These are phyloP conservation scores for Ustilago loliicola DNA, from an alignment of 1,284 basidiomycete genomes.

Conservation along the genomic window DNA sequence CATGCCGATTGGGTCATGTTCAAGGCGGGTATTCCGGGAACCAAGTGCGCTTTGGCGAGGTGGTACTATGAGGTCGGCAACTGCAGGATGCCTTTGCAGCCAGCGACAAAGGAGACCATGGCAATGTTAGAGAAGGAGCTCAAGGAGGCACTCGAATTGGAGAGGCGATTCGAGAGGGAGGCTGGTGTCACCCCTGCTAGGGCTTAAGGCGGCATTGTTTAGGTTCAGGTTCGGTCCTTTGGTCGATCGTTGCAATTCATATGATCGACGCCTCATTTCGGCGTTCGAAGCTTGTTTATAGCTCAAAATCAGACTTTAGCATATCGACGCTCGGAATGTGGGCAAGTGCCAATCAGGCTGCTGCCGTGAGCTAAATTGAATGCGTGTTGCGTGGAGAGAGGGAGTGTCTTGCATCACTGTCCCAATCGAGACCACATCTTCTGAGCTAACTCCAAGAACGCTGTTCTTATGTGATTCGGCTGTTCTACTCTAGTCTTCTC, in stretches of 20 bases:
- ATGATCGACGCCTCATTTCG: not conserved
- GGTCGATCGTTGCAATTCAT: not conserved
- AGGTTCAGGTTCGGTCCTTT: not conserved
- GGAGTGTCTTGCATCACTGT: not conserved
- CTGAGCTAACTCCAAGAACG: conserved; percentile 51
- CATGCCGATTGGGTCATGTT: conserved; percentile 84
- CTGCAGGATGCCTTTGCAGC: conserved; percentile 81
- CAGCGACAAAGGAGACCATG: conserved; percentile 74
- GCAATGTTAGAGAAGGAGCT: conserved; percentile 80
- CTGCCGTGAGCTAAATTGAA: too few species aligned
- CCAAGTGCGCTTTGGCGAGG: conserved; percentile 82
- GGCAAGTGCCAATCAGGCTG: too few species aligned
- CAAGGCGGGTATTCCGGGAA: conserved; percentile 83
- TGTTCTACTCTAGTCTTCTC: conserved; percentile 39
- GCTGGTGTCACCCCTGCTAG: conserved; percentile 47
- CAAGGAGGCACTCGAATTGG: conserved; percentile 77
- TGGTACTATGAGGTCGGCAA: conserved; percentile 80
- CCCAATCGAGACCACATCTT: conserved; percentile 38
- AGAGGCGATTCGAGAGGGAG: conserved; percentile 75
- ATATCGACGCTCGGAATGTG: not conserved
- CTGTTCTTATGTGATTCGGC: conserved; percentile 23
- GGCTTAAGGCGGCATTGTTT: conserved; percentile 15
- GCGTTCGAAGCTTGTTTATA: not conserved
- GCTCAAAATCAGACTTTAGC: not conserved
- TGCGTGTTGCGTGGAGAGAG: not conserved